Conservation (phyloP, 306 rosid species). For the Boehmeria nivea region DNA sequence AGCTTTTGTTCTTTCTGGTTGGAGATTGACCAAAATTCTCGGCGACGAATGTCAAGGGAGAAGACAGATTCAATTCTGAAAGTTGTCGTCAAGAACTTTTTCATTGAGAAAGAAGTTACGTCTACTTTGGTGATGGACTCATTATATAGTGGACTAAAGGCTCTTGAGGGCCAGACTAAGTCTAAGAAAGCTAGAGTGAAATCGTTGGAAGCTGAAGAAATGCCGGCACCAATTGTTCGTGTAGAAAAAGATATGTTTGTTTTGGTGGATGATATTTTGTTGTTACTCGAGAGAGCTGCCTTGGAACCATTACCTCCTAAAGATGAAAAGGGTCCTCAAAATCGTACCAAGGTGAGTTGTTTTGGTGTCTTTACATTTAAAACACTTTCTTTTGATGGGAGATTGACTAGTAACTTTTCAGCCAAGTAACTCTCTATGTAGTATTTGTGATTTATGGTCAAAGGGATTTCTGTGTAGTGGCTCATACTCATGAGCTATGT, state of each 20-base stretch:
- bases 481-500: no score
- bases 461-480: no score
- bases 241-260: constrained; percentile 85
- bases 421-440: no score
- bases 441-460: no score
- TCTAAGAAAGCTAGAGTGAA: constrained; percentile 56
- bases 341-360: constrained; percentile 82
- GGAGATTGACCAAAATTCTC: constrained; percentile 82
- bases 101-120: constrained; percentile 96
- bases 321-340: constrained; percentile 99
- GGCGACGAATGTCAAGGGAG: constrained; percentile 88
- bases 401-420: no score
- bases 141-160: constrained; percentile 91
- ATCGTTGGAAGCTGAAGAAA: constrained; percentile 70
- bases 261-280: constrained; percentile 82
- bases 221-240: constrained; percentile 84
- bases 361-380: not conserved
- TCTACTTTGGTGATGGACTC: constrained; percentile 99
- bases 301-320: constrained; percentile 95
- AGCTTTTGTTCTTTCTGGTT: constrained; percentile 92
- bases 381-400: no score
- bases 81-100: constrained; percentile 87
- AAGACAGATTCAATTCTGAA: constrained; percentile 80
- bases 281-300: constrained; percentile 90
- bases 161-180: constrained; percentile 83